phyloP scores from a whole-genome alignment of 805 yeast species.

The Aciculoconidium aculeatum region DNA sequence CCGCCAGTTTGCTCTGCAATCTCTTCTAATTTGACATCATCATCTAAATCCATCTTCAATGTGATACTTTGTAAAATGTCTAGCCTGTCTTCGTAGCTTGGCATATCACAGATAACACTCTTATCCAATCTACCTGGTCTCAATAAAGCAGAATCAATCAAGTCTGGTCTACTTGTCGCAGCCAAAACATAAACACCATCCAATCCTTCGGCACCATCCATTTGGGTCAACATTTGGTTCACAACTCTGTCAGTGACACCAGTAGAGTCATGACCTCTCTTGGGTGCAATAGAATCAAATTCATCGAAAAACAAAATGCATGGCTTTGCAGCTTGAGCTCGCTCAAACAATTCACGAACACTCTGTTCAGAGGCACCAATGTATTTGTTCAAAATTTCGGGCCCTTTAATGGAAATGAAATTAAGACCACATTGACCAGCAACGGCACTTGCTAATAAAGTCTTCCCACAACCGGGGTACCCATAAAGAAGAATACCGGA shows the following conservation, averaged over 20 bases:
- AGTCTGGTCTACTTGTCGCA: slow-evolving; percentile 93
- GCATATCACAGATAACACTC: slow-evolving; percentile 85
- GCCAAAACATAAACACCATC: slow-evolving; percentile 96
- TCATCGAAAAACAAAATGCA: slow-evolving; percentile 92
- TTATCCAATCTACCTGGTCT: slow-evolving; percentile 97
- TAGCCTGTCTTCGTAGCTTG: slow-evolving; percentile 59
- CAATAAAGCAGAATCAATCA: slow-evolving; percentile 88
- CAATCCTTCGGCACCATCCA: slow-evolving; percentile 96
- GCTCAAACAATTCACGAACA: slow-evolving; percentile 85
- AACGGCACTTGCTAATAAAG: slow-evolving; percentile 86
- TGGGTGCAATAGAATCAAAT: slow-evolving; percentile 95
- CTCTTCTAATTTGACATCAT: slow-evolving; percentile 43
- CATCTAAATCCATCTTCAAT: slow-evolving; percentile 51
- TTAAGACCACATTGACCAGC: slow-evolving; percentile 92
- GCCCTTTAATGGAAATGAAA: slow-evolving; percentile 91
- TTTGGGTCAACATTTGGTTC: slow-evolving; percentile 92
- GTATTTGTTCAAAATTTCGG: slow-evolving; percentile 89
- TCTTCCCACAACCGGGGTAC: slow-evolving; percentile 97
- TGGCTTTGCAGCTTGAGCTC: slow-evolving; percentile 93
- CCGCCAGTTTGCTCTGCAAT: slow-evolving; percentile 65
- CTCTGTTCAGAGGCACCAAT: slow-evolving; percentile 97
- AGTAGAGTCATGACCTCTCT: slow-evolving; percentile 95
- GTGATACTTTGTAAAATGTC: slow-evolving; percentile 63
- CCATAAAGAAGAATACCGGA: slow-evolving; percentile 91
- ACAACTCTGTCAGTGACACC: slow-evolving; percentile 98